phyloP scores from a whole-genome alignment of 371 early-diverging fungal species.

The Apophysomyces sp. region DNA sequence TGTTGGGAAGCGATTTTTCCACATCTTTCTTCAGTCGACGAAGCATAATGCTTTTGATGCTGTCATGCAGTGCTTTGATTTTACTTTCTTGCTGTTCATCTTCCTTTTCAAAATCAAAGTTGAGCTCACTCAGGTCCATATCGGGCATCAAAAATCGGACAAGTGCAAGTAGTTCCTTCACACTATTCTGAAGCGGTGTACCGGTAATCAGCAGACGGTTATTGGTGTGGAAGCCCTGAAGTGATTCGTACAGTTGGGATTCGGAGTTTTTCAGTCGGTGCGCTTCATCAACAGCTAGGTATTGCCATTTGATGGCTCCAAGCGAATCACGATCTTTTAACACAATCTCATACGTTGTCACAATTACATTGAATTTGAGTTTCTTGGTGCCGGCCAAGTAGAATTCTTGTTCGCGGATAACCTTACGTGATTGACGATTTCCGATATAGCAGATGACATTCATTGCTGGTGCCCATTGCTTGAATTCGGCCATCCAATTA shows the following conservation, averaged over 20 bases:
- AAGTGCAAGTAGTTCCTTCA: conserved; percentile 81
- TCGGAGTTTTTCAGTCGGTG: conserved; percentile 91
- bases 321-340: conserved; percentile 85
- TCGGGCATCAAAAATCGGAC: conserved; percentile 85
- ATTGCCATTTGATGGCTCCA: conserved; percentile 80
- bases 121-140: conserved; percentile 68
- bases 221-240: conserved; percentile 71
- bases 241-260: conserved; percentile 83
- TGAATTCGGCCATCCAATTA: conserved; percentile 94
- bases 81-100: conserved; percentile 76
- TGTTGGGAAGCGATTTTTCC: conserved; percentile 93
- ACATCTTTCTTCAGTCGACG: conserved; percentile 97
- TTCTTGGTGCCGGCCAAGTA: conserved; percentile 56
- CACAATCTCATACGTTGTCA: conserved; percentile 96
- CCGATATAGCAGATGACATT: conserved; percentile 92
- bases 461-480: conserved; percentile 93
- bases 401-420: conserved; percentile 92
- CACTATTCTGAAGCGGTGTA: conserved; percentile 88
- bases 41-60: conserved; percentile 88
- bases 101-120: conserved; percentile 57
- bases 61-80: conserved; percentile 82
- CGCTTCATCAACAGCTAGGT: conserved; percentile 89
- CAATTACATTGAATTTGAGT: conserved; percentile 86
- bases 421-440: conserved; percentile 74
- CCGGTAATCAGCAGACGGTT: conserved; percentile 89